Percentiles rank a stretch among this genome's conserved stretches.
Evolutionary conservation across 2,329 filamentous ascomycete species (phyloP).

Genomic region (Neofusicoccum sp.): DNA sequence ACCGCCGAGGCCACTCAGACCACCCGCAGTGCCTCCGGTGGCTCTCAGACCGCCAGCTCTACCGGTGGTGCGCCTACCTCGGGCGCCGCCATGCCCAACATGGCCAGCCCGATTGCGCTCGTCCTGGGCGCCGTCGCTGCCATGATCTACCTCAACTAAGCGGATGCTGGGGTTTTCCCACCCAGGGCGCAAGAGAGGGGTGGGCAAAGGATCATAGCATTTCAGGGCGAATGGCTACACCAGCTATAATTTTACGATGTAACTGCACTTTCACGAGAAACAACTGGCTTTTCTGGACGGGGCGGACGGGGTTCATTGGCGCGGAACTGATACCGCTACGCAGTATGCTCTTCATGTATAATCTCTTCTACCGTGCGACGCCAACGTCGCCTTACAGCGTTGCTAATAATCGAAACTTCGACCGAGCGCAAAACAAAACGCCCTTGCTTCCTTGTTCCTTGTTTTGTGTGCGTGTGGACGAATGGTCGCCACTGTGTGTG

Average conservation of each 20-base stretch:
- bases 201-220: background rate
- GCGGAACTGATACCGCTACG: background rate
- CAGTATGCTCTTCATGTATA: background rate
- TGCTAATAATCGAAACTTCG: slow-evolving; percentile 1
- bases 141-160: slow-evolving; percentile 41
- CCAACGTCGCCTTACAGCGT: background rate
- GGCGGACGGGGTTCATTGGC: too few species aligned
- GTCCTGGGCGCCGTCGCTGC: slow-evolving; percentile 42
- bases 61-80: slow-evolving; percentile 22
- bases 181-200: background rate
- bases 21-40: slow-evolving; percentile 20
- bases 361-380: background rate
- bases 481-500: background rate
- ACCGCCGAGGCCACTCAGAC: slow-evolving; percentile 26
- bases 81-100: slow-evolving; percentile 29
- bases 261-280: slow-evolving; percentile 2
- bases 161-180: background rate
- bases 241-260: slow-evolving; percentile 8
- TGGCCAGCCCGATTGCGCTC: slow-evolving; percentile 39
- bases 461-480: background rate
- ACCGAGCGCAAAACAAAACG: background rate
- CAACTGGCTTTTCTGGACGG: too few species aligned
- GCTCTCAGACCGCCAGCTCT: slow-evolving; percentile 22
- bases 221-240: slow-evolving; percentile 14
- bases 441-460: background rate